These are phyloP conservation scores for Pestalotiopsis fici DNA, from an alignment of 2,329 filamentous ascomycete genomes.

Conservation along the genomic window DNA sequence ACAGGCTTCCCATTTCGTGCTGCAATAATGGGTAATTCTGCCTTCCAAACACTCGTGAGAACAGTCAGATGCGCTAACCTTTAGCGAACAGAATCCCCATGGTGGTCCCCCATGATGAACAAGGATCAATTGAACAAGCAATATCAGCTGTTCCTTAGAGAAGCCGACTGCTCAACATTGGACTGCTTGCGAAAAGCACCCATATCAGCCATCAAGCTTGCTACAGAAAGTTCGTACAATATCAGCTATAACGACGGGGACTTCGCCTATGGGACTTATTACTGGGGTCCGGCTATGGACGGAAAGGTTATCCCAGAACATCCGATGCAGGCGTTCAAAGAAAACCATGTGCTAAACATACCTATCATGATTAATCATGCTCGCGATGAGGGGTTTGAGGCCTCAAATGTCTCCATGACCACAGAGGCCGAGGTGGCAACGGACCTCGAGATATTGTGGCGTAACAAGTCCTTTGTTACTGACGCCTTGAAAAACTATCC, in stretches of 20 bases:
- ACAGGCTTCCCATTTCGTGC: not conserved
- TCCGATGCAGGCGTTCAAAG: too few species aligned
- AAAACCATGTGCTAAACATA: too few species aligned
- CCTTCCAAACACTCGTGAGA: not conserved
- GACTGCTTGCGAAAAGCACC: not conserved
- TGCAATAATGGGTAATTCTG: not conserved
- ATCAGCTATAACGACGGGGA: slow-evolving; percentile 43
- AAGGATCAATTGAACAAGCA: not conserved
- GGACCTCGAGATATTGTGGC: too few species aligned
- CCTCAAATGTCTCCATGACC: too few species aligned
- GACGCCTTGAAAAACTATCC: too few species aligned
- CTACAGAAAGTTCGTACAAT: not conserved
- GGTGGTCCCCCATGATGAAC: not conserved
- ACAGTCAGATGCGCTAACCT: not conserved
- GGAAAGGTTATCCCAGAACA: too few species aligned
- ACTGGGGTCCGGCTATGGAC: not conserved
- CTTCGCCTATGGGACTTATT: slow-evolving; percentile 36
- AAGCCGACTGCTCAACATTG: not conserved
- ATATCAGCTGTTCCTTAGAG: not conserved
- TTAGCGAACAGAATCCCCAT: not conserved
- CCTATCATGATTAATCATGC: too few species aligned
- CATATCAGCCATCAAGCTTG: not conserved
- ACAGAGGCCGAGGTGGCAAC: too few species aligned
- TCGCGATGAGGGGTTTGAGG: too few species aligned
- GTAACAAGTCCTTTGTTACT: too few species aligned